A percentile compares a stretch with the other conserved stretches of the same genome.
phyloP scores from a whole-genome alignment of 1,284 basidiomycete species.

The Cutaneotrichosporon dermatis region DNA sequence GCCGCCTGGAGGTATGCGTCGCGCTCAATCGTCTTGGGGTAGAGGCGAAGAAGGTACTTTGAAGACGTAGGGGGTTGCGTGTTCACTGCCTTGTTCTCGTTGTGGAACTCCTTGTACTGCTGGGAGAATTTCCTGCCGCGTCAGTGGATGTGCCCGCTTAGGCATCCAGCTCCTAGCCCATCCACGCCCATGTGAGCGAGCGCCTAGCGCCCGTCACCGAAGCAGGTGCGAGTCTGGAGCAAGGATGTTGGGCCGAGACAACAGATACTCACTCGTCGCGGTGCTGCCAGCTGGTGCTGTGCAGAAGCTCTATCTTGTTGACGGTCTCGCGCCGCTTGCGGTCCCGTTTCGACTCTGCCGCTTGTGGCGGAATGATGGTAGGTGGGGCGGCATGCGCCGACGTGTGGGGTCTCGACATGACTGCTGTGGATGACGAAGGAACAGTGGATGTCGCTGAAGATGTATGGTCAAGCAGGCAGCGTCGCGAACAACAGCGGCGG shows the following conservation, averaged over 20 bases:
- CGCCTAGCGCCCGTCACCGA: neutral
- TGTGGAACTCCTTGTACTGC: constrained; percentile 46
- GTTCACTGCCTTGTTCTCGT: constrained; percentile 44
- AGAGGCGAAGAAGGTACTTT: constrained; percentile 51
- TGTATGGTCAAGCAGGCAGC: neutral
- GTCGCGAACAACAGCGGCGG: neutral
- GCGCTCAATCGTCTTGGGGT: constrained; percentile 51
- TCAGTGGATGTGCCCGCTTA: neutral
- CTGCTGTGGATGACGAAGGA: constrained; percentile 4
- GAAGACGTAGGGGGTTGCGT: constrained; percentile 49
- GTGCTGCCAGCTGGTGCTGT: constrained; percentile 50
- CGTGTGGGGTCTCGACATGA: constrained; percentile 22
- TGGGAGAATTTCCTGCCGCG: constrained; percentile 44
- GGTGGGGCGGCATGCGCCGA: constrained; percentile 19
- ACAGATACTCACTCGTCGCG: constrained; percentile 49
- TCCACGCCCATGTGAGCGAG: neutral
- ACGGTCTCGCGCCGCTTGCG: constrained; percentile 53
- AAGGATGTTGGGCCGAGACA: neutral
- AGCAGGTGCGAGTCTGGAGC: neutral
- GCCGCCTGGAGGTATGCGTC: constrained; percentile 50
- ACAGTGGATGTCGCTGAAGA: neutral
- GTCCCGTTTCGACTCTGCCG: constrained; percentile 51
- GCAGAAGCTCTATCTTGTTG: constrained; percentile 52
- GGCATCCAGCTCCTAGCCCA: neutral
- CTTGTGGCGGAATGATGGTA: constrained; percentile 38